phyloP scores from a whole-genome alignment of 2,329 filamentous ascomycete genomes.

The Botrytis aclada region DNA sequence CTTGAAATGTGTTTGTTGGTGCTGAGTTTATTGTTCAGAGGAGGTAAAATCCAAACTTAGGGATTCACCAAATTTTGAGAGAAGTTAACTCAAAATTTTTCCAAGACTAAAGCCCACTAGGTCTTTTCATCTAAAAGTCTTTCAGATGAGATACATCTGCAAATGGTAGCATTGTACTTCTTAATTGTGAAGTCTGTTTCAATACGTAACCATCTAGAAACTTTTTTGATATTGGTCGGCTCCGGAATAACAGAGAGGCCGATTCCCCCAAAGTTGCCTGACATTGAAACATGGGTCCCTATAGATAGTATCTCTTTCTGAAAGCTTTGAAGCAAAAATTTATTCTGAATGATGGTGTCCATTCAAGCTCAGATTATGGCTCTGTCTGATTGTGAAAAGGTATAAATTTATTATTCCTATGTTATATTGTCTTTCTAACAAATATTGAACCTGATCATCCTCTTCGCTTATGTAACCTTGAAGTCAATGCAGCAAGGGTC shows the following conservation, averaged over 20 bases:
- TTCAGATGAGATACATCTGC: not conserved
- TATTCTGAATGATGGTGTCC: no score
- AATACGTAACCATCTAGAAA: not conserved
- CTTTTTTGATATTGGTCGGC: slow-evolving; percentile 11
- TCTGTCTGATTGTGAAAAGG: not conserved
- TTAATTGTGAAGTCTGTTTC: not conserved
- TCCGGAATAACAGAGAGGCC: slow-evolving; percentile 11
- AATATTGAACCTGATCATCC: not conserved
- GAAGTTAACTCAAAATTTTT: not conserved
- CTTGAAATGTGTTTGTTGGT: not conserved
- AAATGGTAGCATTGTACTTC: not conserved
- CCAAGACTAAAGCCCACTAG: not conserved
- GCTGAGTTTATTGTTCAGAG: not conserved
- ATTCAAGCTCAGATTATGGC: not conserved
- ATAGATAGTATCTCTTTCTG: not conserved
- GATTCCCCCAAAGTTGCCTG: not conserved
- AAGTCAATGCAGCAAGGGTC: slow-evolving; percentile 5
- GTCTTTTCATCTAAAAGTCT: not conserved
- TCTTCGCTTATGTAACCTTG: not conserved
- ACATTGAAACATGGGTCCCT: not conserved
- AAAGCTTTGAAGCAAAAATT: not conserved
- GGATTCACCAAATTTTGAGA: not conserved
- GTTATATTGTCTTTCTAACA: not conserved
- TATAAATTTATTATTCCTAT: not conserved
- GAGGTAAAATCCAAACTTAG: not conserved